These are phyloP conservation scores for Zasmidium angulare DNA, from an alignment of 2,329 filamentous ascomycete genomes.

Conservation along the genomic window DNA sequence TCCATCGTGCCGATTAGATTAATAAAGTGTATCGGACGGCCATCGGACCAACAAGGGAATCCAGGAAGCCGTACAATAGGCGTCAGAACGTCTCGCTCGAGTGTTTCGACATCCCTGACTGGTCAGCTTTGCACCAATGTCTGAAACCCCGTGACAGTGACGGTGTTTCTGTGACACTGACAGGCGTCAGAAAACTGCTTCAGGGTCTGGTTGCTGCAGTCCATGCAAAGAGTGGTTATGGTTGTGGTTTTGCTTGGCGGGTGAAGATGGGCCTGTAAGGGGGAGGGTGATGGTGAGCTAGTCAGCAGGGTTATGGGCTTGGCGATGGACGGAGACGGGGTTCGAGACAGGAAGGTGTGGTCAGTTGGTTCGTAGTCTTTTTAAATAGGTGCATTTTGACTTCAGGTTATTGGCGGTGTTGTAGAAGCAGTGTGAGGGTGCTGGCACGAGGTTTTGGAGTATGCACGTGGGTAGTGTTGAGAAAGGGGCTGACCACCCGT, in stretches of 20 bases:
- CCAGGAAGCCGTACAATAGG: slow-evolving; percentile 7
- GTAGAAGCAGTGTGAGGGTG: too few species aligned
- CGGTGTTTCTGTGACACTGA: slow-evolving; percentile 1
- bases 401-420: too few species aligned
- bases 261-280: not conserved
- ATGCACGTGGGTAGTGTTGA: too few species aligned
- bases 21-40: slow-evolving; percentile 4
- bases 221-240: too few species aligned
- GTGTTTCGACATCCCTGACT: not conserved
- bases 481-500: too few species aligned
- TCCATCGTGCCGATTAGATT: not conserved
- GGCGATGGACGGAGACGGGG: not conserved
- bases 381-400: too few species aligned
- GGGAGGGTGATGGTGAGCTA: not conserved
- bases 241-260: not conserved
- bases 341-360: too few species aligned
- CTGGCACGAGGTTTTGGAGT: too few species aligned
- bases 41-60: slow-evolving; percentile 1
- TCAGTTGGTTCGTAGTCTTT: too few species aligned
- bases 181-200: not conserved
- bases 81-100: not conserved
- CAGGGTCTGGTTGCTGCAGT: not conserved
- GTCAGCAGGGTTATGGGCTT: not conserved
- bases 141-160: not conserved
- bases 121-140: not conserved